Conservation (phyloP, 2,329 filamentous ascomycete species). For the Pseudopyrenochaeta lycopersici region DNA sequence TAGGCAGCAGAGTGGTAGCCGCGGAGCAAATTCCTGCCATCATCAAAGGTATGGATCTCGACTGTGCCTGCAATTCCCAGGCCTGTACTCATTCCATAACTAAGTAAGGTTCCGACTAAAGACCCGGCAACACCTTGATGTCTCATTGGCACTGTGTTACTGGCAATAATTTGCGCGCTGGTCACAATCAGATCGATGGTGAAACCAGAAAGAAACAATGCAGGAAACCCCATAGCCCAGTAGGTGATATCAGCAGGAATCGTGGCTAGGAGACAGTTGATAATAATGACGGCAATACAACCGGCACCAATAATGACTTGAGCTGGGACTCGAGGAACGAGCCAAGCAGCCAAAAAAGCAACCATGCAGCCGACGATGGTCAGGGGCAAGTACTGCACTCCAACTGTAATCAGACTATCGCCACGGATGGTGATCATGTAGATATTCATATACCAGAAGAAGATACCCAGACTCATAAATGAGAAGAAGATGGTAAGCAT, state of each 20-base stretch:
- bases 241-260: slow-evolving; percentile 9
- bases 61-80: slow-evolving; percentile 57
- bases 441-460: slow-evolving; percentile 59
- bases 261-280: background rate
- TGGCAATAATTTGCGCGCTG: slow-evolving; percentile 63
- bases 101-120: slow-evolving; percentile 57
- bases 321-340: slow-evolving; percentile 12
- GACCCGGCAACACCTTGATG: slow-evolving; percentile 63
- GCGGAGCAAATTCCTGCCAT: too few species aligned
- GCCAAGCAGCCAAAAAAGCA: slow-evolving; percentile 32
- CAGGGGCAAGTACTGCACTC: slow-evolving; percentile 54
- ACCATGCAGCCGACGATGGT: slow-evolving; percentile 50
- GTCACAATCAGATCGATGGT: slow-evolving; percentile 61
- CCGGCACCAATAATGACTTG: slow-evolving; percentile 15
- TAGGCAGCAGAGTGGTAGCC: too few species aligned
- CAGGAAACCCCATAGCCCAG: slow-evolving; percentile 22
- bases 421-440: slow-evolving; percentile 57
- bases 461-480: slow-evolving; percentile 60
- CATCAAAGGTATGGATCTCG: too few species aligned
- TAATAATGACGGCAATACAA: slow-evolving; percentile 9
- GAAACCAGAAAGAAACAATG: slow-evolving; percentile 42
- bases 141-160: slow-evolving; percentile 58
- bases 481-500: slow-evolving; percentile 56
- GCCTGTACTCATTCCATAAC: slow-evolving; percentile 55
- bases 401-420: slow-evolving; percentile 53